Evolutionary conservation across 73 alveolate genomes (phyloP), one percentile per base, ranked within the genome.

Genomic region (Tetrahymena borealis): DNA sequence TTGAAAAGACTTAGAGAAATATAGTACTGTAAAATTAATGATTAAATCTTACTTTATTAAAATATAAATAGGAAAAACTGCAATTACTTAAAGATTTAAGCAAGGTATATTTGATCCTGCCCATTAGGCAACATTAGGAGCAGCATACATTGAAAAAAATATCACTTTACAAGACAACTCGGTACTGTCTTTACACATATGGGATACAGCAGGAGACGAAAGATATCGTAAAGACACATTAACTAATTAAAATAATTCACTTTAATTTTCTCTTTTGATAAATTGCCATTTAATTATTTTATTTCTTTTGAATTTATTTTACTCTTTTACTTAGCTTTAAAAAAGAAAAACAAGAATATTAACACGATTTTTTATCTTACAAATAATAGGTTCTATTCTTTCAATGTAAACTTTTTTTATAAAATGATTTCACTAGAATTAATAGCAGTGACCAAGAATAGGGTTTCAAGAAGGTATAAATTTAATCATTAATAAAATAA

Each of bases 161-260:
- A 90, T 93, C 24, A 90, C 37, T 79, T 93, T 93, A 93, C 37
- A 85, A 90, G 85, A 93, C 40, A 91, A 91, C 37, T 90, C 39
- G 7, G 78, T 90, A 31, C 31, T 93, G 31, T 90, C 91, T 90
- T 90, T 93, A 10, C 96, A 93, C 32, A 93, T 93, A 10, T 93
- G 96, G 96, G 96, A 93, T 39, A 93, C 96, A 39, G 42, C 92
- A 36, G 96, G 96, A 38, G 92, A 93, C 37, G 96, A 93, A 90
- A 90, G 90, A 79, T 93, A 90, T 93, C 90, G 96, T 60, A 60
- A 60, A n/a, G n/a, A n/a, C n/a, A n/a, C n/a, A n/a, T n/a, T n/a
- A n/a, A n/a, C n/a, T 20, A 24, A 60, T 60, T 60, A 60, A 60
- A 15, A 20, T n/a, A 24, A 5, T 1, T n/a, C n/a, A 15, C 0